phyloP scores from a whole-genome alignment of 2,329 filamentous ascomycete species.

The Knoxdaviesia capensis region DNA sequence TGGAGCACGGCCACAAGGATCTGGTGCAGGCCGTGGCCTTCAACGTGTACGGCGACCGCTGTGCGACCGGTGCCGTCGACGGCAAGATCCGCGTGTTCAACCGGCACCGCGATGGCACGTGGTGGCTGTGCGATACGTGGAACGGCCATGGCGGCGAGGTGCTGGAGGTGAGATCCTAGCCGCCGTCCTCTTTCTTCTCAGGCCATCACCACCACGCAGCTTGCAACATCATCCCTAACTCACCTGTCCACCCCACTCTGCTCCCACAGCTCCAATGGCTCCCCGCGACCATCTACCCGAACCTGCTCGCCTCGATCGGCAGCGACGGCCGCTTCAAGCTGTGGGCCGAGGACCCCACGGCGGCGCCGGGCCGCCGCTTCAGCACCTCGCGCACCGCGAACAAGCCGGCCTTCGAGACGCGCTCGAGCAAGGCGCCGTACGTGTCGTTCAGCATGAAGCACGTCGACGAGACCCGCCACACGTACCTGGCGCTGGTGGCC shows the following conservation, averaged over 20 bases:
- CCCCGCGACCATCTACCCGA: slow-evolving; percentile 67
- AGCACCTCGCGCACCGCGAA: slow-evolving; percentile 26
- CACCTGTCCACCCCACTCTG: slow-evolving; percentile 4
- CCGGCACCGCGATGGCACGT: slow-evolving; percentile 54
- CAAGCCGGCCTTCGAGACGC: slow-evolving; percentile 32
- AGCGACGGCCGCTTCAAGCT: slow-evolving; percentile 75
- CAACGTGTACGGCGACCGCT: slow-evolving; percentile 81
- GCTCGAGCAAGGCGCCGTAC: slow-evolving; percentile 40
- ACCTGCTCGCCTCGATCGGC: slow-evolving; percentile 71
- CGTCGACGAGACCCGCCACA: slow-evolving; percentile 61
- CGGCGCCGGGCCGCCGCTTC: slow-evolving; percentile 66
- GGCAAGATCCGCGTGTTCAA: slow-evolving; percentile 88
- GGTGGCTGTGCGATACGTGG: slow-evolving; percentile 75
- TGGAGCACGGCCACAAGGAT: slow-evolving; percentile 59
- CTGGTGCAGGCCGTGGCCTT: slow-evolving; percentile 71
- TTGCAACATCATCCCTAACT: not conserved
- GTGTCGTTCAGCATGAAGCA: slow-evolving; percentile 71
- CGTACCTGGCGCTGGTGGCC: slow-evolving; percentile 68
- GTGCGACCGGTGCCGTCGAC: slow-evolving; percentile 79
- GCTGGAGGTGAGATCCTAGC: slow-evolving; percentile 42
- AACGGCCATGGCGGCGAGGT: slow-evolving; percentile 80
- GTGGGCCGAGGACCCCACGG: slow-evolving; percentile 78
- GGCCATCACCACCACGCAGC: not conserved
- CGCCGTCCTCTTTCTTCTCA: not conserved
- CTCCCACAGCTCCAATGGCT: slow-evolving; percentile 67